These are phyloP conservation scores for Ramicandelaber brevisporus DNA, from an alignment of 192 early-diverging fungal species.

Conservation along the genomic window DNA sequence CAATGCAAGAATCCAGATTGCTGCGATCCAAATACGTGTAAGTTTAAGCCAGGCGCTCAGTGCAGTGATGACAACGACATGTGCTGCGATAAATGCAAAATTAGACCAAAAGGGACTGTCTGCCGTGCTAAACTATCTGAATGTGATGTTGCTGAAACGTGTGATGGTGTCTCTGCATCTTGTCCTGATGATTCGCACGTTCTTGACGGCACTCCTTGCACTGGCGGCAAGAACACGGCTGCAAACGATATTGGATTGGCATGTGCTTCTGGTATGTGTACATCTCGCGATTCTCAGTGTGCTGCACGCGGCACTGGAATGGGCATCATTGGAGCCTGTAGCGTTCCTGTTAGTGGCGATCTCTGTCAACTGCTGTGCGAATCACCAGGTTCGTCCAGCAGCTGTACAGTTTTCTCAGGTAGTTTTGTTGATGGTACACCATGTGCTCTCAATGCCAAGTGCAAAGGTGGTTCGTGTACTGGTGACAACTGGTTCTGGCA, in stretches of 20 bases:
- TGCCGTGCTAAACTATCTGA: conserved; percentile 49
- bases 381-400: conserved; percentile 14
- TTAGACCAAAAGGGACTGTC: conserved; percentile 21
- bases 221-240: conserved; percentile 1
- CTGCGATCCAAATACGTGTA: conserved; percentile 61
- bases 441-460: conserved; percentile 29
- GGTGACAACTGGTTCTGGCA: conserved; percentile 23
- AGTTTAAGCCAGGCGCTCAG: conserved; percentile 36
- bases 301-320: conserved; percentile 20
- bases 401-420: conserved; percentile 26
- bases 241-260: conserved; percentile 6
- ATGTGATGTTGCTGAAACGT: conserved; percentile 60
- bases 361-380: conserved; percentile 36
- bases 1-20: conserved; percentile 55
- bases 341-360: conserved; percentile 18
- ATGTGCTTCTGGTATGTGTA: conserved; percentile 49
- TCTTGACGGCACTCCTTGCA: conserved; percentile 40
- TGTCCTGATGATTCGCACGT: conserved; percentile 48
- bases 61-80: conserved; percentile 66
- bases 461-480: conserved; percentile 26
- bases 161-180: conserved; percentile 34
- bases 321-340: conserved; percentile 25
- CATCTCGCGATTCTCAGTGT: conserved; percentile 43
- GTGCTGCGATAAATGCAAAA: conserved; percentile 53
- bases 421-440: conserved; percentile 41